Evolutionary conservation across 2,329 filamentous ascomycete genomes (phyloP).

Genomic region (Pseudocercospora crystallina): DNA sequence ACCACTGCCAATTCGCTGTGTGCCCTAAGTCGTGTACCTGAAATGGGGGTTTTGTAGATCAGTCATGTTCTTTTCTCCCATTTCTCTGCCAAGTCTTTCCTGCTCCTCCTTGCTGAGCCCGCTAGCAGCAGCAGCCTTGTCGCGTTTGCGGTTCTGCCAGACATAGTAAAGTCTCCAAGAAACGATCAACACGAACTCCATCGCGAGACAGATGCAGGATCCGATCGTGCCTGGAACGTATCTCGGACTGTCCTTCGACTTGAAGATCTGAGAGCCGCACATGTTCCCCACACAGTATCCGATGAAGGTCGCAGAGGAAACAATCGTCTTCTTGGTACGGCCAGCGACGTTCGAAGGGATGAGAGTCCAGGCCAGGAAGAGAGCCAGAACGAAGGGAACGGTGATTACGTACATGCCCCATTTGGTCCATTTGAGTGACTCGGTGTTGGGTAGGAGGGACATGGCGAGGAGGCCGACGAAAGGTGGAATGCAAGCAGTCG

Average conservation of each 20-base stretch:
- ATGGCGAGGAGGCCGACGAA: conserved; percentile 38
- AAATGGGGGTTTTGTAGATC: conserved; percentile 53
- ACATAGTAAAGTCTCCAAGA: conserved; percentile 44
- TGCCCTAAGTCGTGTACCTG: conserved; percentile 23
- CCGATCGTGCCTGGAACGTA: conserved; percentile 47
- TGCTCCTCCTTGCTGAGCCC: conserved; percentile 56
- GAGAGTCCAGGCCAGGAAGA: conserved; percentile 38
- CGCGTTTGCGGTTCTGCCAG: conserved; percentile 39
- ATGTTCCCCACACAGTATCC: conserved; percentile 52
- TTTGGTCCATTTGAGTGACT: conserved; percentile 38
- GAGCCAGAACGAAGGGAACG: conserved; percentile 33
- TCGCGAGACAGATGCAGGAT: conserved; percentile 39
- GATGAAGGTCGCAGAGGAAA: conserved; percentile 47
- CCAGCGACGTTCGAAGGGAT: conserved; percentile 50
- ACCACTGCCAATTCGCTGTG: neutral
- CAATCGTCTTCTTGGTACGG: conserved; percentile 49
- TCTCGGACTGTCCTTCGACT: conserved; percentile 43
- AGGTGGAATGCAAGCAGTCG: conserved; percentile 31
- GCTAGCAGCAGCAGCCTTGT: conserved; percentile 26
- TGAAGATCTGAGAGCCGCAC: conserved; percentile 50
- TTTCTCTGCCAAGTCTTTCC: conserved; percentile 63
- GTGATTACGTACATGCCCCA: conserved; percentile 38
- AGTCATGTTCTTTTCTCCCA: conserved; percentile 68
- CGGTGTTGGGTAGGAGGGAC: conserved; percentile 36
- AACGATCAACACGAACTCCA: conserved; percentile 38